Evolutionary conservation across 2,329 filamentous ascomycete species (phyloP).

Genomic region (Keithomyces neogunnii): DNA sequence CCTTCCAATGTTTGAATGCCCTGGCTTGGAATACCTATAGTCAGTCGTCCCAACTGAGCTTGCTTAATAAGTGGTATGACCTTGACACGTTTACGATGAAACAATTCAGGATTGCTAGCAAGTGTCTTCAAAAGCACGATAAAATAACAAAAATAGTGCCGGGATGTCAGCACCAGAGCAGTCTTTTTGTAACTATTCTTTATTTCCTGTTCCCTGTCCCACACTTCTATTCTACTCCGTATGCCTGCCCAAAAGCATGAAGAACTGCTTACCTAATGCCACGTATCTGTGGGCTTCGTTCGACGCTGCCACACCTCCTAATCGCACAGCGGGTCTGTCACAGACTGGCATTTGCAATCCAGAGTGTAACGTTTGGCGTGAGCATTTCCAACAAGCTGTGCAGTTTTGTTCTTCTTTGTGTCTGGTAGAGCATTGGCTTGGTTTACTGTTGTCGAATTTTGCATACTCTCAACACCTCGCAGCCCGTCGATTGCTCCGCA

Average conservation of each 20-base stretch:
- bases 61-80: too few species aligned
- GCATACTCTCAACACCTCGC: neutral
- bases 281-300: neutral
- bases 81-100: too few species aligned
- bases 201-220: neutral
- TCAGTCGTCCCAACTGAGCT: too few species aligned
- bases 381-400: constrained; percentile 2
- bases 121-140: too few species aligned
- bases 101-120: too few species aligned
- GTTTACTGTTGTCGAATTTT: neutral
- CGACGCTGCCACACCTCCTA: constrained; percentile 17
- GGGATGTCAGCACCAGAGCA: too few species aligned
- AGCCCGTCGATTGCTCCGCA: neutral
- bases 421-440: neutral
- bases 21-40: neutral
- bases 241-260: too few species aligned
- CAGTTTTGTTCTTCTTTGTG: constrained; percentile 1
- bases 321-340: constrained; percentile 19
- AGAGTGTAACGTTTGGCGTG: constrained; percentile 4
- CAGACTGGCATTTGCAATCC: constrained; percentile 23
- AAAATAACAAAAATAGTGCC: too few species aligned
- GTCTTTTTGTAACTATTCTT: too few species aligned
- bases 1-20: neutral
- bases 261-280: constrained; percentile 16
- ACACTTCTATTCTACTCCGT: too few species aligned